Evolutionary conservation across 139 green algal species (phyloP).

Genomic region (Mesotaenium endlicherianum): DNA sequence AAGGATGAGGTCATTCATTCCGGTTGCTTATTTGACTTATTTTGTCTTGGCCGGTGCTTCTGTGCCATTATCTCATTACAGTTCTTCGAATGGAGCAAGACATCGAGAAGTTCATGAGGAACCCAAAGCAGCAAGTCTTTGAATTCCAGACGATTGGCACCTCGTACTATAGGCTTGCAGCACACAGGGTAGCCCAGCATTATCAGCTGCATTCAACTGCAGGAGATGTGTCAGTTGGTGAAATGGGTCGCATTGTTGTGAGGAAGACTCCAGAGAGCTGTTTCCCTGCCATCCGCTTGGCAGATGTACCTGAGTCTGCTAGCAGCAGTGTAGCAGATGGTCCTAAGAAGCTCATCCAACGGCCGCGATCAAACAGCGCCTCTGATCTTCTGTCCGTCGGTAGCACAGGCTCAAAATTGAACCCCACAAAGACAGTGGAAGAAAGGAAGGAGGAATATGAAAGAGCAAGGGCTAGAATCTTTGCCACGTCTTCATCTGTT

Average conservation of each 20-base stretch:
- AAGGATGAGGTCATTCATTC: too few species aligned
- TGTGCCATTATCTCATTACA: too few species aligned
- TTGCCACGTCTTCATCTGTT: too few species aligned
- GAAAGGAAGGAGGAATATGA: constrained; percentile 52
- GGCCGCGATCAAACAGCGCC: background rate
- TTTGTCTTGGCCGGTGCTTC: too few species aligned
- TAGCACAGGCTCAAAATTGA: background rate
- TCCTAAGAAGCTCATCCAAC: too few species aligned
- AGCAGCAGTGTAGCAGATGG: background rate
- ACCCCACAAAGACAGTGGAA: constrained; percentile 37
- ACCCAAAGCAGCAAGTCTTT: background rate
- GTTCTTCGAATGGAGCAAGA: constrained; percentile 53
- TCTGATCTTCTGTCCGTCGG: background rate
- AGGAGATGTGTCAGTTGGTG: background rate
- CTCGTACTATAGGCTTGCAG: constrained; percentile 41
- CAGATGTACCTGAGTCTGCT: constrained; percentile 29
- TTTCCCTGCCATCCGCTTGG: constrained; percentile 14
- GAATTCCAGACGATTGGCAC: constrained; percentile 39
- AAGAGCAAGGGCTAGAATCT: constrained; percentile 42
- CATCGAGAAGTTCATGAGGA: constrained; percentile 38
- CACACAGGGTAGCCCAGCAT: constrained; percentile 48
- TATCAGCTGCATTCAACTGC: constrained; percentile 39
- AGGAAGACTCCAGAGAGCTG: constrained; percentile 30
- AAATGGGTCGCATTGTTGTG: constrained; percentile 18
- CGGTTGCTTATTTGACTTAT: too few species aligned